Evolutionary conservation across 768 basidiomycete genomes (phyloP), one percentile per base, ranked within the genome.

Genomic region (Pleurotus citrinopileatus): DNA sequence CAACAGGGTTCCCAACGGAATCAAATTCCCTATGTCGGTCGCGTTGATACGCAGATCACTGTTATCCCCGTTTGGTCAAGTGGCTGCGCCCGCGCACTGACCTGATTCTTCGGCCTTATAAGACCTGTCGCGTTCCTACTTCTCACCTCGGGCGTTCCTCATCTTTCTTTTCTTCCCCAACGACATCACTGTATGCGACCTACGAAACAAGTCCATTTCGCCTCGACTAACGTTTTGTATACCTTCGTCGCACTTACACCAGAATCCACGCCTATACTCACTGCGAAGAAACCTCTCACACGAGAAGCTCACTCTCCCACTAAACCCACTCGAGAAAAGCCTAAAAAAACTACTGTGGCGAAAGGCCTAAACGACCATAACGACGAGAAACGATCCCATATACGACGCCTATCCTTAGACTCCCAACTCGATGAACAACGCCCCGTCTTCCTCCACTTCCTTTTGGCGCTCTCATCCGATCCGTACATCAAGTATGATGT

Each of bases 151-250:
- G 38, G 38, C 38, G 38, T 40, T 40, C 38, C 28, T 23, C 22
- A 15, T 32, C n/a, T 10, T n/a, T 34, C 32, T 34, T n/a, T 34
- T n/a, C 32, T 10, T 34, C 32, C 10, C 9, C 32, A 34, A 9
- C 32, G n/a, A 1, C 48, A 32, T n/a, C 34, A 34, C 27, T 32
- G 28, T 37, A 50, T 50, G 48, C 28, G 48, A 50, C 48, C 48
- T 26, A 12, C 27, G n/a, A 50, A 37, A 50, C 48, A 50, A 50
- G 48, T 50, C n/a, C 48, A 50, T 36, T 50, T 50, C 32, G 27
- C 48, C 9, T 50, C 48, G 48, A 50, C 48, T n/a, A 50, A 34
- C 15, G 19, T 32, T 10, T 36, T 50, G 22, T 50, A 50, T 32
- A 50, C 48, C 20, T 50, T 50, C 48, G 10, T 37, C 19, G 22